phyloP scores from a whole-genome alignment of 1,284 basidiomycete species.

The Heterobasidion occidentale region DNA sequence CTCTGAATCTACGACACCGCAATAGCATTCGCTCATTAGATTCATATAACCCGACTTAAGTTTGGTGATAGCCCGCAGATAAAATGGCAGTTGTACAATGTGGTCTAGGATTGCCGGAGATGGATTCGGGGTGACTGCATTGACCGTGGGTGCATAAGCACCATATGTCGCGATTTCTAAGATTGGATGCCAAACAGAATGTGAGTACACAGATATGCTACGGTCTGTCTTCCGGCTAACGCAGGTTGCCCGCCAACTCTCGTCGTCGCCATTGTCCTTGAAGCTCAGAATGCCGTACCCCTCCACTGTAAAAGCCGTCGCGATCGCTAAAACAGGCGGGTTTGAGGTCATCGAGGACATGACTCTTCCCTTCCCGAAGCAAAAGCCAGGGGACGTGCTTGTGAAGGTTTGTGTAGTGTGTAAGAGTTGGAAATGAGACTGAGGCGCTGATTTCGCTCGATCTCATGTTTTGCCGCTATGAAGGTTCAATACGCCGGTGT shows the following conservation, averaged over 20 bases:
- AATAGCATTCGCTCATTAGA: too few relatives aligned
- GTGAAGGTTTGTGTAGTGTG: slow-evolving; percentile 52
- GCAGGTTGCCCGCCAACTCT: slow-evolving; percentile 13
- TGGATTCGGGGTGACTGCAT: too few relatives aligned
- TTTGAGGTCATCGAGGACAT: slow-evolving; percentile 73
- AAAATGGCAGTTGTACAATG: too few relatives aligned
- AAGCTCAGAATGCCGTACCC: slow-evolving; percentile 40
- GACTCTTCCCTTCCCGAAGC: slow-evolving; percentile 53
- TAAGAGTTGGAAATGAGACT: neutral
- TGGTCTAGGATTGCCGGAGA: too few relatives aligned
- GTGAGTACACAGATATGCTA: neutral
- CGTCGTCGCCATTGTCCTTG: slow-evolving; percentile 20
- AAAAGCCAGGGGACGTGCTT: slow-evolving; percentile 61
- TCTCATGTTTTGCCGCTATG: neutral
- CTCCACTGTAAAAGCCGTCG: slow-evolving; percentile 47
- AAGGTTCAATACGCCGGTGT: slow-evolving; percentile 69
- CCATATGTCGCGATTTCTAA: neutral
- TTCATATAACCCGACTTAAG: too few relatives aligned
- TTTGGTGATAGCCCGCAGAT: too few relatives aligned
- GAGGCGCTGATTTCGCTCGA: neutral
- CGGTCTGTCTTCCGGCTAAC: neutral
- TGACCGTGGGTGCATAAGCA: neutral
- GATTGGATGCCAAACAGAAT: neutral
- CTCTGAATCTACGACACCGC: too few relatives aligned
- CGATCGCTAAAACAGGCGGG: slow-evolving; percentile 59